These are phyloP conservation scores for Dendrocalamus latiflorus DNA, from an alignment of 202 grass and related monocot genomes.

Conservation along the genomic window DNA sequence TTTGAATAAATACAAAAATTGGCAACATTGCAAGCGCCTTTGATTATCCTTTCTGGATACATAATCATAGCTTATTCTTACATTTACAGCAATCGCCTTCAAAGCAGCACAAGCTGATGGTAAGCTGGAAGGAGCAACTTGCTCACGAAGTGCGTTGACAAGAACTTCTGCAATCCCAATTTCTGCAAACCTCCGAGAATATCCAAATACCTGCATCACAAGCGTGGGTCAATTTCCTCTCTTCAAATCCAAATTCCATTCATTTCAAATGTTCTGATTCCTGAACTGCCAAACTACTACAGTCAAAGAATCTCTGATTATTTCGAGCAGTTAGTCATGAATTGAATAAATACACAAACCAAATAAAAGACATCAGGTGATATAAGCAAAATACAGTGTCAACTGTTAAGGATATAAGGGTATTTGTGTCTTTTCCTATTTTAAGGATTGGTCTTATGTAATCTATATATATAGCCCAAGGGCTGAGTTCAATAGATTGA, in stretches of 20 bases:
- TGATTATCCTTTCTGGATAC: not conserved
- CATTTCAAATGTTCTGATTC: not conserved
- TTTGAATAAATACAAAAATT: not conserved
- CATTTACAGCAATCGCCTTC: conserved; percentile 91
- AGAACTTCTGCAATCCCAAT: conserved; percentile 75
- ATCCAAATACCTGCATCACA: conserved; percentile 73
- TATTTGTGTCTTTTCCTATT: too few relatives aligned
- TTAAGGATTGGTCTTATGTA: too few relatives aligned
- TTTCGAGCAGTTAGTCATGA: not conserved
- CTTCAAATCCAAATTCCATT: not conserved
- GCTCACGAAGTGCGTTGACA: conserved; percentile 53
- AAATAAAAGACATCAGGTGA: not conserved
- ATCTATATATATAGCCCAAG: too few relatives aligned
- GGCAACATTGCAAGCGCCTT: not conserved
- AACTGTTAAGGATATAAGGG: not conserved
- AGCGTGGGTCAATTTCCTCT: conserved; percentile 22
- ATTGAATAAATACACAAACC: not conserved
- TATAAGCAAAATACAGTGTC: not conserved
- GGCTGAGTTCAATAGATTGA: too few relatives aligned
- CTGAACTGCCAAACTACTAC: not conserved
- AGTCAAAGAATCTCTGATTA: not conserved
- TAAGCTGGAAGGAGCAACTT: conserved; percentile 57
- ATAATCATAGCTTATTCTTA: conserved; percentile 35
- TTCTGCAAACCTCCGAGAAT: conserved; percentile 90
- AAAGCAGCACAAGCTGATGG: too few relatives aligned